phyloP scores from a whole-genome alignment of 495 filamentous ascomycete genomes.

The Xylaria cubensis region DNA sequence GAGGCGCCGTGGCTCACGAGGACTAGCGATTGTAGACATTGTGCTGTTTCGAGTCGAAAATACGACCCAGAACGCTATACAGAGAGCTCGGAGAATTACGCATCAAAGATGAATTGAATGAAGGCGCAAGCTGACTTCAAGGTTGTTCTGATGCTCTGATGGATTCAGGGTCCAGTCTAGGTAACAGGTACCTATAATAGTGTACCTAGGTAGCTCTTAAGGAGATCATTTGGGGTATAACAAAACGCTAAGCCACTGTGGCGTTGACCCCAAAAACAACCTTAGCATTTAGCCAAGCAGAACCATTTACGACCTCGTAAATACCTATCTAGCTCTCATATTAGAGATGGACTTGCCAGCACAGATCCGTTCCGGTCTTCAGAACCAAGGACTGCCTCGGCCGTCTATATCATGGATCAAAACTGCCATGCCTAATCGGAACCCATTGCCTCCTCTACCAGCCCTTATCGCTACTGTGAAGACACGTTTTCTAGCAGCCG shows the following conservation, averaged over 20 bases:
- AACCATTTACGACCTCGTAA: background rate
- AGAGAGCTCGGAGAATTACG: background rate
- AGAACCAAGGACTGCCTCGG: conserved; percentile 42
- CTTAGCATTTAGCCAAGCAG: background rate
- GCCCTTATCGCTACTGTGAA: conserved; percentile 79
- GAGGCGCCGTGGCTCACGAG: conserved; percentile 60
- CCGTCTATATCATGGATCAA: conserved; percentile 51
- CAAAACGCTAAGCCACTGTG: conserved; percentile 36
- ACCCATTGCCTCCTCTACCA: conserved; percentile 66
- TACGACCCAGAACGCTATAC: background rate
- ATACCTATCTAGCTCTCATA: background rate
- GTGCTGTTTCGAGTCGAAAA: conserved; percentile 21
- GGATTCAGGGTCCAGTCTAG: background rate
- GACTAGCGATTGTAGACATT: conserved; percentile 83
- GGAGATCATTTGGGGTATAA: background rate
- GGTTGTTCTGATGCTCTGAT: background rate
- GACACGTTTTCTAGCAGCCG: conserved; percentile 78
- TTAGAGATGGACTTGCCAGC: conserved; percentile 36
- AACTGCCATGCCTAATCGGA: conserved; percentile 44
- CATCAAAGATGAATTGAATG: background rate
- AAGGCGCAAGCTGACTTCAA: background rate
- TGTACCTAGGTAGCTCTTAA: too few relatives aligned
- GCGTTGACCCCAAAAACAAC: conserved; percentile 30
- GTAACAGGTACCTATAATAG: background rate
- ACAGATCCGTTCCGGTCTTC: conserved; percentile 48